Evolutionary conservation across 768 basidiomycete species (phyloP).

Genomic region (Chalciporus piperatus): DNA sequence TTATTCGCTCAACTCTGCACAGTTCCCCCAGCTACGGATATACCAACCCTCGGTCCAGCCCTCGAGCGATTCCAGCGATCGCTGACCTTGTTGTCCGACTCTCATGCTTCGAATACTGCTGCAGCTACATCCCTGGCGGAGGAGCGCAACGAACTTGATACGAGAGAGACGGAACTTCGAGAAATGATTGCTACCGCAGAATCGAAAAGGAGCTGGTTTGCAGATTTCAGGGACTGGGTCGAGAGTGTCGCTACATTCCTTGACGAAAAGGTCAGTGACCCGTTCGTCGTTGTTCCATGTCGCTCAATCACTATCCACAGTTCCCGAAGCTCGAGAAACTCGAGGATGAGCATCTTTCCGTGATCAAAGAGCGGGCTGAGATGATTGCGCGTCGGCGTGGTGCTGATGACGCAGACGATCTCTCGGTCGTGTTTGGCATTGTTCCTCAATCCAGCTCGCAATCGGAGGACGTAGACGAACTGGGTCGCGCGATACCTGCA

Average conservation of each 20-base stretch:
- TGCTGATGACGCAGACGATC: slow-evolving; percentile 81
- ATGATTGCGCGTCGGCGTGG: slow-evolving; percentile 66
- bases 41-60: slow-evolving; percentile 64
- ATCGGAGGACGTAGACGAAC: slow-evolving; percentile 56
- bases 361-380: slow-evolving; percentile 70
- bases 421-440: slow-evolving; percentile 64
- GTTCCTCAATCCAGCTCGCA: slow-evolving; percentile 34
- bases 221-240: slow-evolving; percentile 72
- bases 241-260: slow-evolving; percentile 83
- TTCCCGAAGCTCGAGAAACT: slow-evolving; percentile 75
- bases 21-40: slow-evolving; percentile 66
- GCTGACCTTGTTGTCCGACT: slow-evolving; percentile 58
- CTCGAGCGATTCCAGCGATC: slow-evolving; percentile 59
- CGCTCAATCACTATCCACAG: slow-evolving; percentile 35
- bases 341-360: slow-evolving; percentile 69
- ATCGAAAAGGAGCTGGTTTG: slow-evolving; percentile 79
- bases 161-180: slow-evolving; percentile 70
- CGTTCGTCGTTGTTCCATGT: neutral
- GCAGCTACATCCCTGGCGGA: slow-evolving; percentile 55
- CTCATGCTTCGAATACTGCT: slow-evolving; percentile 61
- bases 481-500: slow-evolving; percentile 50
- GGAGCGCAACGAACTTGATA: slow-evolving; percentile 63
- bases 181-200: slow-evolving; percentile 73
- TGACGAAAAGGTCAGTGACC: slow-evolving; percentile 71
- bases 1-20: slow-evolving; percentile 12